Evolutionary conservation across 768 basidiomycete genomes (phyloP).

Genomic region (Termitomyces sp.): DNA sequence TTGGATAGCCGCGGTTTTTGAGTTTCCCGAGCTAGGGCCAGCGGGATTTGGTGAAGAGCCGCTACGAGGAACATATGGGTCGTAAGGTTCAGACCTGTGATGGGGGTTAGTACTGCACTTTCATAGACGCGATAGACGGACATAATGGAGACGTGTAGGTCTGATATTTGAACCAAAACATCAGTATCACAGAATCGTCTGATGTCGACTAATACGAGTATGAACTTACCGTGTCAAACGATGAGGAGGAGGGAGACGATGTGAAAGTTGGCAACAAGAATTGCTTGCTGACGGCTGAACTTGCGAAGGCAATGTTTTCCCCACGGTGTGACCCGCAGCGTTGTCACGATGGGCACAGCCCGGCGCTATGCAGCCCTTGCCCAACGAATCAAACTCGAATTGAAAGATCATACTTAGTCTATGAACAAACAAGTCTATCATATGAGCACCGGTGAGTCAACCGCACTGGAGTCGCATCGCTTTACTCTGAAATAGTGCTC

Average conservation of each 20-base stretch:
- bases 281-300: conserved; percentile 18
- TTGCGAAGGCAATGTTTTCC: conserved; percentile 18
- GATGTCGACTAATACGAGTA: not conserved
- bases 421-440: too few relatives aligned
- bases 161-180: conserved; percentile 9
- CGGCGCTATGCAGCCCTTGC: too few relatives aligned
- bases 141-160: conserved; percentile 31
- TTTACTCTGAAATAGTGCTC: too few relatives aligned
- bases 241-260: conserved; percentile 18
- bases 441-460: too few relatives aligned
- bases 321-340: conserved; percentile 25
- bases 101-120: conserved; percentile 10
- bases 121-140: conserved; percentile 18
- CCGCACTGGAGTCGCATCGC: too few relatives aligned
- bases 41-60: conserved; percentile 57
- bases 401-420: too few relatives aligned
- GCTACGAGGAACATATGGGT: conserved; percentile 92
- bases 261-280: conserved; percentile 20
- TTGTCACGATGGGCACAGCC: conserved; percentile 7
- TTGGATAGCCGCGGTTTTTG: conserved; percentile 94
- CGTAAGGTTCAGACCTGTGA: conserved; percentile 93
- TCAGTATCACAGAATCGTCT: not conserved
- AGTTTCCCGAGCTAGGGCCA: conserved; percentile 48
- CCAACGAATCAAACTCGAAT: too few relatives aligned
- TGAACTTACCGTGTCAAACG: conserved; percentile 36